These are phyloP conservation scores for Rosa hybrid DNA, from an alignment of 331 rosid genomes.

Conservation along the genomic window DNA sequence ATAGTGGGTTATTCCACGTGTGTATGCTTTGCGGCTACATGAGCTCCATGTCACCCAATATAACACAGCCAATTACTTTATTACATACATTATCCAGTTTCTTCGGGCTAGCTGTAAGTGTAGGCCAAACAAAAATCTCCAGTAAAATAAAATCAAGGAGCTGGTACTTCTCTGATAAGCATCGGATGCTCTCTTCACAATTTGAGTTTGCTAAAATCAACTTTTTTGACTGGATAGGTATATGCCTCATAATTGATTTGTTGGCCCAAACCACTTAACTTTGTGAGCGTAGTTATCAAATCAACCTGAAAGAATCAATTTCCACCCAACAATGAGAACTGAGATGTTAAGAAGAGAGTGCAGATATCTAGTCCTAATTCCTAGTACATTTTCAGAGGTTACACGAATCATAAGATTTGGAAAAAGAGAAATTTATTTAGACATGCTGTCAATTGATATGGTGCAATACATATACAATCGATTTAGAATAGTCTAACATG, in stretches of 20 bases:
- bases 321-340: neutral
- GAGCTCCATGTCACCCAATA: no score
- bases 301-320: slow-evolving; percentile 63
- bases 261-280: slow-evolving; percentile 79
- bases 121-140: neutral
- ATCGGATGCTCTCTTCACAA: slow-evolving; percentile 35
- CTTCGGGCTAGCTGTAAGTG: no score
- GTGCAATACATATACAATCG: neutral
- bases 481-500: neutral
- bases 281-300: slow-evolving; percentile 77
- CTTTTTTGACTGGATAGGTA: no score
- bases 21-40: no score
- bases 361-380: neutral
- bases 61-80: no score
- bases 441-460: neutral
- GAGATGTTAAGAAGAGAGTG: neutral
- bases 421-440: no score
- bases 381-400: neutral
- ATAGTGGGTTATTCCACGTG: no score
- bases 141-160: slow-evolving; percentile 17
- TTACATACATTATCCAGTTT: no score
- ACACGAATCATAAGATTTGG: no score
- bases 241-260: slow-evolving; percentile 71
- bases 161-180: neutral
- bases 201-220: slow-evolving; percentile 58